Conservation (phyloP, 2,329 filamentous ascomycete species). For the Arthrobotrys sinensis region DNA sequence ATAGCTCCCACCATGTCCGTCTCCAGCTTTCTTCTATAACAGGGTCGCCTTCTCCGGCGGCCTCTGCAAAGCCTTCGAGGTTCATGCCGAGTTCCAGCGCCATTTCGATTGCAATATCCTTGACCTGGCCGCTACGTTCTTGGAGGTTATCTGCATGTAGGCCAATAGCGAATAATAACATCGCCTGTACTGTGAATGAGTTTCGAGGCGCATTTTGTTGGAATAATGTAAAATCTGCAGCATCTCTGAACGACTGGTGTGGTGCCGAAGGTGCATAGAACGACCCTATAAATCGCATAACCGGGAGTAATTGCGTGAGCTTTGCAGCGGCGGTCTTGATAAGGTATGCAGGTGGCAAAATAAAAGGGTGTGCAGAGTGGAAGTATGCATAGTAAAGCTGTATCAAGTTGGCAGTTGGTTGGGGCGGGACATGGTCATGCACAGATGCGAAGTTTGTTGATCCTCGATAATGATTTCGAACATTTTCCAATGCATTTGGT, state of each 20-base stretch:
- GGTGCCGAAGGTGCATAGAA: constrained; percentile 66
- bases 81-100: constrained; percentile 85
- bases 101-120: constrained; percentile 78
- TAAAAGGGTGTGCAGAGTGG: constrained; percentile 64
- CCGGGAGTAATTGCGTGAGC: constrained; percentile 66
- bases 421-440: constrained; percentile 62
- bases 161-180: constrained; percentile 82
- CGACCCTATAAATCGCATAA: constrained; percentile 67
- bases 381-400: constrained; percentile 67
- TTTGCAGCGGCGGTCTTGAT: constrained; percentile 62
- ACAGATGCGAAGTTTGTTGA: constrained; percentile 62
- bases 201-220: constrained; percentile 71
- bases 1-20: constrained; percentile 91
- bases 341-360: constrained; percentile 63
- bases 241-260: constrained; percentile 72
- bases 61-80: constrained; percentile 76
- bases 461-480: constrained; percentile 62
- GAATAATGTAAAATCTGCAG: constrained; percentile 73
- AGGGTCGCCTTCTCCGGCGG: constrained; percentile 76
- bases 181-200: constrained; percentile 80
- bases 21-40: constrained; percentile 86
- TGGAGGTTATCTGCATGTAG: constrained; percentile 83
- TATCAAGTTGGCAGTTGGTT: constrained; percentile 64
- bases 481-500: constrained; percentile 61
- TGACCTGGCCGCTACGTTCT: constrained; percentile 77